These are phyloP conservation scores for Sclerotinia sclerotiorum DNA, from an alignment of 2,329 filamentous ascomycete genomes.

Conservation along the genomic window DNA sequence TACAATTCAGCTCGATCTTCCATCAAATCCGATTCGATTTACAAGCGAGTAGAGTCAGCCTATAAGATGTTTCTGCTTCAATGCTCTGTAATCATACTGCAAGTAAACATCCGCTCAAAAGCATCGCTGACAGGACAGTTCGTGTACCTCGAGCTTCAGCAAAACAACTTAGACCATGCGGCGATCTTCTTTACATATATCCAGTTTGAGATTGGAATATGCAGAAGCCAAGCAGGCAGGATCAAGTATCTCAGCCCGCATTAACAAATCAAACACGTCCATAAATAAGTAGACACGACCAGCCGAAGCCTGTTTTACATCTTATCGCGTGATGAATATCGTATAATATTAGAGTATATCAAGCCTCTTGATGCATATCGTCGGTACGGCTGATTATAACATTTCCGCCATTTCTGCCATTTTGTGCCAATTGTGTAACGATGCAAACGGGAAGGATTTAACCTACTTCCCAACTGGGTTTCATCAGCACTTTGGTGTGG, in stretches of 20 bases:
- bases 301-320: conserved; percentile 15
- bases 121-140: neutral
- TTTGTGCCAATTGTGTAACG: neutral
- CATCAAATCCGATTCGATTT: conserved; percentile 7
- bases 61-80: neutral
- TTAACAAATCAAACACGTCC: neutral
- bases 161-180: conserved; percentile 14
- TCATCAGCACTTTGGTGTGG: neutral
- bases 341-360: conserved; percentile 2
- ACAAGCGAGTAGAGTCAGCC: conserved; percentile 1
- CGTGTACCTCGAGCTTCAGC: conserved; percentile 5
- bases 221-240: neutral
- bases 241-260: conserved; percentile 1
- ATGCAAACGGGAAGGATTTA: neutral
- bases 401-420: neutral
- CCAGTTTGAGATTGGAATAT: neutral
- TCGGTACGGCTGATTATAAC: conserved; percentile 7
- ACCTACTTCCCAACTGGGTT: neutral
- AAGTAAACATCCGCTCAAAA: neutral
- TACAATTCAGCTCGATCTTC: neutral
- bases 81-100: neutral
- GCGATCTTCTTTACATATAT: conserved; percentile 19
- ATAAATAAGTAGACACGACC: neutral
- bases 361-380: conserved; percentile 15
- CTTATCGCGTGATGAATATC: conserved; percentile 11